Evolutionary conservation across 805 yeast genomes (phyloP).

Genomic region (Wickerhamiella kazuoi): DNA sequence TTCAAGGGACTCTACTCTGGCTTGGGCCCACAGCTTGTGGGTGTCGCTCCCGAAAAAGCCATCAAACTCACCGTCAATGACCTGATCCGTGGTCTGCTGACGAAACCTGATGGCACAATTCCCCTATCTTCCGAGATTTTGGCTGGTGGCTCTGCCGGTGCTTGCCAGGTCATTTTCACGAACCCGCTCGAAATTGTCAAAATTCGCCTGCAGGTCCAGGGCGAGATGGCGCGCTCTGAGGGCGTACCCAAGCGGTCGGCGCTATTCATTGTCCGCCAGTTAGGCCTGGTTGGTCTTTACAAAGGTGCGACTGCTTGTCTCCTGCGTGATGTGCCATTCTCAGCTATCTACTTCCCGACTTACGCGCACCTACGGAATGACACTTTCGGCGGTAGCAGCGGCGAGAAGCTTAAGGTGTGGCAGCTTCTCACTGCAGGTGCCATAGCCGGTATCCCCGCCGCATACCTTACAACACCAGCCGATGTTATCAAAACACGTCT

Average conservation of each 20-base stretch:
- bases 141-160: slow-evolving; percentile 93
- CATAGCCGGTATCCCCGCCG: slow-evolving; percentile 95
- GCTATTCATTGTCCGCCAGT: slow-evolving; percentile 49
- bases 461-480: slow-evolving; percentile 88
- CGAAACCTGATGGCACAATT: slow-evolving; percentile 34
- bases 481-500: slow-evolving; percentile 92
- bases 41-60: slow-evolving; percentile 98
- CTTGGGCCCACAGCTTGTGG: slow-evolving; percentile 80
- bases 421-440: slow-evolving; percentile 81
- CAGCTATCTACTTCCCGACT: slow-evolving; percentile 93
- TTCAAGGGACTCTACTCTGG: slow-evolving; percentile 79
- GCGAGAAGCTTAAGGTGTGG: slow-evolving; percentile 54
- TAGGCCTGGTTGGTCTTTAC: slow-evolving; percentile 74
- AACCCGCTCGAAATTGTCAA: slow-evolving; percentile 93
- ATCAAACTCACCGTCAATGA: slow-evolving; percentile 91
- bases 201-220: slow-evolving; percentile 86
- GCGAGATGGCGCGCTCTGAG: slow-evolving; percentile 35
- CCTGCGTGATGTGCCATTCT: slow-evolving; percentile 87
- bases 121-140: slow-evolving; percentile 46
- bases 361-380: slow-evolving; percentile 82
- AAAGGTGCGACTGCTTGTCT: slow-evolving; percentile 86
- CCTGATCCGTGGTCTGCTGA: slow-evolving; percentile 55
- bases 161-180: slow-evolving; percentile 88
- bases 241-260: slow-evolving; percentile 35
- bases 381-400: slow-evolving; percentile 68